phyloP scores from a whole-genome alignment of 179 eudicot genomes.

The Vitellaria paradoxa region DNA sequence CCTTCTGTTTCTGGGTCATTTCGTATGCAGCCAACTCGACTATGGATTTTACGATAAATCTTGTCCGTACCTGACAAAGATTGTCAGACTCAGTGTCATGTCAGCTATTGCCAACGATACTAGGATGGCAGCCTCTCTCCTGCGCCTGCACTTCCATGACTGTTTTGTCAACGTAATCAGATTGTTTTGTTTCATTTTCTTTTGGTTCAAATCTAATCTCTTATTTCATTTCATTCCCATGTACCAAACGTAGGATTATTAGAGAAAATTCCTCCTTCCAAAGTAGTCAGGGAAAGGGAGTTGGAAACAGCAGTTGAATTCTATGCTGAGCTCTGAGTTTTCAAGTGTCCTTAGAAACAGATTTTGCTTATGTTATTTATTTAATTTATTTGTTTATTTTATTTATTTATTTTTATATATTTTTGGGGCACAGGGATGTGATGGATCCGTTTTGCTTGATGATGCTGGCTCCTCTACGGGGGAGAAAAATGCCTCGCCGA shows the following conservation, averaged over 20 bases:
- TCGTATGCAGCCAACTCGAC: slow-evolving; percentile 46
- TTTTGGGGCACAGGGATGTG: slow-evolving; percentile 49
- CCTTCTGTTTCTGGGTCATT: slow-evolving; percentile 27
- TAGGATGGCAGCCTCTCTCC: slow-evolving; percentile 65
- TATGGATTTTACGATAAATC: slow-evolving; percentile 37
- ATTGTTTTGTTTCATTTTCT: not conserved
- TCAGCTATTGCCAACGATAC: slow-evolving; percentile 60
- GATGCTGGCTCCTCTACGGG: slow-evolving; percentile 39
- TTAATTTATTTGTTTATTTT: too few relatives aligned
- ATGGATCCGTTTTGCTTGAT: slow-evolving; percentile 62
- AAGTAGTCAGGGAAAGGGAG: too few relatives aligned
- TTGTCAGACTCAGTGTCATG: slow-evolving; percentile 45
- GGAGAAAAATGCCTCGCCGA: slow-evolving; percentile 53
- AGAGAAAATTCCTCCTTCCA: too few relatives aligned
- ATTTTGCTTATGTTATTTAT: too few relatives aligned
- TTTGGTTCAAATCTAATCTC: too few relatives aligned
- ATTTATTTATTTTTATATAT: not conserved
- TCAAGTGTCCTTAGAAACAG: too few relatives aligned
- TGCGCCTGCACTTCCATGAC: slow-evolving; percentile 74
- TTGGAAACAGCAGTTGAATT: too few relatives aligned
- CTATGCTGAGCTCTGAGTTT: too few relatives aligned
- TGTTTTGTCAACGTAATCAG: slow-evolving; percentile 56
- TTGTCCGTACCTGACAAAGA: slow-evolving; percentile 49
- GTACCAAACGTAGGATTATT: too few relatives aligned
- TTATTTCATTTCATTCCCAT: not conserved